Evolutionary conservation across 2,329 filamentous ascomycete species (phyloP).

Genomic region (Xylariaceae sp.): DNA sequence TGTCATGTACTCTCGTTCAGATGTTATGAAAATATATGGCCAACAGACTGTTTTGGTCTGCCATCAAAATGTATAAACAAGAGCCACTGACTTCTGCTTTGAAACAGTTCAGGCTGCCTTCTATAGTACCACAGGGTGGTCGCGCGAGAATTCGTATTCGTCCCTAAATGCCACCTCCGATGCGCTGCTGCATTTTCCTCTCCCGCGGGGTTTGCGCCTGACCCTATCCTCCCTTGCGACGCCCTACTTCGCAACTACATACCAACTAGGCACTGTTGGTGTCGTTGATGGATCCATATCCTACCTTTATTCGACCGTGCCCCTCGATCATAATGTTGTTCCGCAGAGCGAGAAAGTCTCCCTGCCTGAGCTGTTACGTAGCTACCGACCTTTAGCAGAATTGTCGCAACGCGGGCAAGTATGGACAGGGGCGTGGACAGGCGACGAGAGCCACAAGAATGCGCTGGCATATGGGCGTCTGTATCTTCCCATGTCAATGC

Average conservation of each 20-base stretch:
- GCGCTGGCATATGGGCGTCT: slow-evolving; percentile 69
- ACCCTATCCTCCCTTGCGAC: slow-evolving; percentile 89
- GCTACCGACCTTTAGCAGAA: slow-evolving; percentile 75
- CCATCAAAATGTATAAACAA: no score
- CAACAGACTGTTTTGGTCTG: no score
- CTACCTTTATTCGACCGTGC: slow-evolving; percentile 88
- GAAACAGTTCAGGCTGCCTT: slow-evolving; percentile 91
- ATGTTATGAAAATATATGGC: no score
- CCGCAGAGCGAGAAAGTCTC: slow-evolving; percentile 69
- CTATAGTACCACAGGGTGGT: slow-evolving; percentile 81
- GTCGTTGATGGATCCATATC: slow-evolving; percentile 95
- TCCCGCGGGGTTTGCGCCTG: slow-evolving; percentile 77
- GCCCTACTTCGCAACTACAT: slow-evolving; percentile 90
- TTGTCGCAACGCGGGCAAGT: slow-evolving; percentile 30
- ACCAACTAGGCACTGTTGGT: slow-evolving; percentile 83
- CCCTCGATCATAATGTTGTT: slow-evolving; percentile 59
- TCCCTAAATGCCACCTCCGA: slow-evolving; percentile 78
- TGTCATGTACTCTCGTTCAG: no score
- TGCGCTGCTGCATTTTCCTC: slow-evolving; percentile 83
- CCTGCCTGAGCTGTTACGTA: slow-evolving; percentile 71
- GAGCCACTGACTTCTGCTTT: no score
- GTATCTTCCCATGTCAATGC: slow-evolving; percentile 76
- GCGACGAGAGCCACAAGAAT: slow-evolving; percentile 16
- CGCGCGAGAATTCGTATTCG: slow-evolving; percentile 87
- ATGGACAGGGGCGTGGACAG: slow-evolving; percentile 9